A percentile compares a stretch with the other conserved stretches of the same genome.
Conservation (phyloP, 495 filamentous ascomycete species). For the Letharia lupina region DNA sequence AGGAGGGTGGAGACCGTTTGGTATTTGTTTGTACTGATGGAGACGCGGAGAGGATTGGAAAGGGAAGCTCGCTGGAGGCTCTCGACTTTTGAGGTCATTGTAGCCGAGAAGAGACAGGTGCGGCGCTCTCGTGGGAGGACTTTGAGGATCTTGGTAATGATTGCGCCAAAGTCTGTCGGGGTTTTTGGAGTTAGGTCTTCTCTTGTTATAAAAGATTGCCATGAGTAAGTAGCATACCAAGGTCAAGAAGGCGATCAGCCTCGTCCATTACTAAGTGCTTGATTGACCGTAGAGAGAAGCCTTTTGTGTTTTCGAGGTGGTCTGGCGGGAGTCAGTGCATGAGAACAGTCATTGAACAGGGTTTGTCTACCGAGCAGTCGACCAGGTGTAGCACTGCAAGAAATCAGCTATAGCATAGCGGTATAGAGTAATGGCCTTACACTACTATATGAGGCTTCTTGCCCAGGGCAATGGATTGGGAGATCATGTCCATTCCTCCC, state of each 20-base stretch:
- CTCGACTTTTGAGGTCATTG: conserved; percentile 88
- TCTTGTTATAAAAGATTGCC: not conserved
- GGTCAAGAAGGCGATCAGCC: conserved; percentile 82
- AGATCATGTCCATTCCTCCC: conserved; percentile 91
- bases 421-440: not conserved
- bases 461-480: conserved; percentile 76
- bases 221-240: conserved; percentile 29
- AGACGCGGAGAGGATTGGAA: conserved; percentile 66
- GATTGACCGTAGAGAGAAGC: conserved; percentile 69
- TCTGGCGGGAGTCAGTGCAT: conserved; percentile 29
- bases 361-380: conserved; percentile 51
- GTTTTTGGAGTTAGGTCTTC: not conserved
- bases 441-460: conserved; percentile 84
- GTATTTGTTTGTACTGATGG: conserved; percentile 67
- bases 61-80: conserved; percentile 82
- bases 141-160: conserved; percentile 87
- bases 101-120: conserved; percentile 91
- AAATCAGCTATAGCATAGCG: conserved; percentile 54
- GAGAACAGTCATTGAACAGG: not conserved
- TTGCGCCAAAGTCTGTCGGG: conserved; percentile 67
- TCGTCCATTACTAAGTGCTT: conserved; percentile 94
- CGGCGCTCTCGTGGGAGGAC: conserved; percentile 70
- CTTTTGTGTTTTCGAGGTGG: conserved; percentile 94
- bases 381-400: conserved; percentile 63
- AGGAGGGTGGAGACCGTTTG: conserved; percentile 80